These are phyloP conservation scores for Chamaenerion angustifolium DNA, from an alignment of 345 rosid genomes.

Conservation along the genomic window DNA sequence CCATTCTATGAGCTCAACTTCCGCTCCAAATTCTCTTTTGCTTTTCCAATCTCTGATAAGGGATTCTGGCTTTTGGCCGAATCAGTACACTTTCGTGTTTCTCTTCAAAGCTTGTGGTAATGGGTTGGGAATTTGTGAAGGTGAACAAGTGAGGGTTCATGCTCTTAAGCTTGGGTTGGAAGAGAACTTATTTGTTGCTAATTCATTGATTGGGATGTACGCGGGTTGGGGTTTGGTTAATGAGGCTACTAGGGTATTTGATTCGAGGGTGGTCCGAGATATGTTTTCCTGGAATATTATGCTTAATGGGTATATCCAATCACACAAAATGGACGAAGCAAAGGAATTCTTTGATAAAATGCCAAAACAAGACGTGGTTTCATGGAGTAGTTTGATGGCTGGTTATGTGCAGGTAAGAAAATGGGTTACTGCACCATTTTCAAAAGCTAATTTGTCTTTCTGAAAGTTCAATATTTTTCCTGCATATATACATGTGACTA, in stretches of 20 bases:
- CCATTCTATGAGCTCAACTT: neutral
- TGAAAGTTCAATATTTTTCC: no score
- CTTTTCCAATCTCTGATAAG: slow-evolving; percentile 6
- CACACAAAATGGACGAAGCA: slow-evolving; percentile 3
- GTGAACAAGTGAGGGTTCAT: slow-evolving; percentile 13
- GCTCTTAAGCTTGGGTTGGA: slow-evolving; percentile 10
- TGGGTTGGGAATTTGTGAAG: slow-evolving; percentile 10
- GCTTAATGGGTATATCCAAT: slow-evolving; percentile 3
- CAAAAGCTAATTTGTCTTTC: neutral
- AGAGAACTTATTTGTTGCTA: slow-evolving; percentile 11
- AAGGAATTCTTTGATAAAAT: slow-evolving; percentile 7
- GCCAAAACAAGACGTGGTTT: slow-evolving; percentile 7
- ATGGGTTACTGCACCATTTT: neutral
- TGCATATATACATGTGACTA: no score
- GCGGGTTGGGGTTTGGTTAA: slow-evolving; percentile 9
- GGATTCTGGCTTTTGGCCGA: slow-evolving; percentile 1
- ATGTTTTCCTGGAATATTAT: slow-evolving; percentile 10
- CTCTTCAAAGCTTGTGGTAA: slow-evolving; percentile 11
- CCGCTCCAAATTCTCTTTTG: slow-evolving; percentile 2
- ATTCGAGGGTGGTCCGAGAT: slow-evolving; percentile 3
- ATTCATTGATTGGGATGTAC: slow-evolving; percentile 14
- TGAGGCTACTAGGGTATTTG: slow-evolving; percentile 14
- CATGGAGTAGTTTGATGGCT: slow-evolving; percentile 9
- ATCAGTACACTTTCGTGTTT: slow-evolving; percentile 13
- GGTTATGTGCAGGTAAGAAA: slow-evolving; percentile 12